These are phyloP conservation scores for Pichia sp. DNA, from an alignment of 1,139 yeast genomes.

Conservation along the genomic window DNA sequence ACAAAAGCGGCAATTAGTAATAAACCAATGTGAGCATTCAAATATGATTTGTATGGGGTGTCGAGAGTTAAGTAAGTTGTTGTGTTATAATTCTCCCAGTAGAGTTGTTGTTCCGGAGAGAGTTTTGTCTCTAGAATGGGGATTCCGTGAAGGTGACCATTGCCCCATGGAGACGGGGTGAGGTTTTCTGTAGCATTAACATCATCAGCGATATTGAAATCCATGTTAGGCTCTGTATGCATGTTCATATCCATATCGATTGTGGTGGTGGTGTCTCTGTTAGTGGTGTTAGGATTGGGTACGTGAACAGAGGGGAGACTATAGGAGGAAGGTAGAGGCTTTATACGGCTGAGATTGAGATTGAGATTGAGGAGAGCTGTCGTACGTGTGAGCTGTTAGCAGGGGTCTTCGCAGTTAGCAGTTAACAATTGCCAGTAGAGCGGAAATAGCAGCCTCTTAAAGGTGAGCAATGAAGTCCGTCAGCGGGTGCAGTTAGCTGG, in stretches of 20 bases:
- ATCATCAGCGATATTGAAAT: neutral
- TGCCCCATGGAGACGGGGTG: slow-evolving; percentile 43
- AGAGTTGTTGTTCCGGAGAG: slow-evolving; percentile 63
- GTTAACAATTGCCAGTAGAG: too few species aligned
- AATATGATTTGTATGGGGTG: slow-evolving; percentile 40
- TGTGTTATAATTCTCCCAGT: slow-evolving; percentile 79
- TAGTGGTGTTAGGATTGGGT: neutral
- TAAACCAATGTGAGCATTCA: slow-evolving; percentile 50
- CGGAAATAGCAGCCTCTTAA: too few species aligned
- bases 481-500: too few species aligned
- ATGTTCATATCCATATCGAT: slow-evolving; percentile 11
- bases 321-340: too few species aligned
- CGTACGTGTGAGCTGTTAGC: too few species aligned
- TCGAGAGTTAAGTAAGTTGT: slow-evolving; percentile 66
- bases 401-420: too few species aligned
- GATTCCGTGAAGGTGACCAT: slow-evolving; percentile 55
- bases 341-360: too few species aligned
- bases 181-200: slow-evolving; percentile 5
- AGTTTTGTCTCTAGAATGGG: slow-evolving; percentile 68
- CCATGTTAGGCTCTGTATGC: neutral
- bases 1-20: slow-evolving; percentile 42
- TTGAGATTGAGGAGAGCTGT: too few species aligned
- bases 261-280: neutral
- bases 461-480: too few species aligned
- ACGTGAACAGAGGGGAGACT: neutral